These are phyloP conservation scores for Stachybotrys chartarum DNA, from an alignment of 2,329 filamentous ascomycete species.

Conservation along the genomic window DNA sequence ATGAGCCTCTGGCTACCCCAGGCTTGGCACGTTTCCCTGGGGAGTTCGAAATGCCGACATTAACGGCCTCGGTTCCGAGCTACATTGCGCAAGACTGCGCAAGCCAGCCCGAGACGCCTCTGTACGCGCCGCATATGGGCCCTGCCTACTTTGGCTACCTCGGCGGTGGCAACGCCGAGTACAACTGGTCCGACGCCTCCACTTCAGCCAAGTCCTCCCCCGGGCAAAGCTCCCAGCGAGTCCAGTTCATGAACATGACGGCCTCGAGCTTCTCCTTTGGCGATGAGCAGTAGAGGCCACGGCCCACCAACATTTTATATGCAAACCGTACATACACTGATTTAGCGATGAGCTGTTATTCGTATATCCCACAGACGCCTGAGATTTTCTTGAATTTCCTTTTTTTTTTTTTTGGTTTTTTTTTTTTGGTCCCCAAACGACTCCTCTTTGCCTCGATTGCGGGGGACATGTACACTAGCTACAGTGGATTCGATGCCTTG, in stretches of 20 bases:
- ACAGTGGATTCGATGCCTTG: not conserved
- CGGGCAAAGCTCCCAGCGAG: slow-evolving; percentile 19
- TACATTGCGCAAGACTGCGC: slow-evolving; percentile 33
- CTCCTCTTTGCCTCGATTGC: not conserved
- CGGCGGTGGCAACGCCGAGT: slow-evolving; percentile 34
- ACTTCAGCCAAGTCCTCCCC: slow-evolving; percentile 25
- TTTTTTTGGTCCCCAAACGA: not conserved
- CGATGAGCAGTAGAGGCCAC: slow-evolving; percentile 8
- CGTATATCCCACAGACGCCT: not conserved
- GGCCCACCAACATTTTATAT: not conserved
- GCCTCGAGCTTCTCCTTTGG: slow-evolving; percentile 18
- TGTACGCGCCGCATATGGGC: slow-evolving; percentile 34
- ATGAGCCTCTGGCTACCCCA: slow-evolving; percentile 43
- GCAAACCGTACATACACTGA: not conserved
- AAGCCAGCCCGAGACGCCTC: slow-evolving; percentile 42
- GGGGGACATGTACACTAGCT: not conserved
- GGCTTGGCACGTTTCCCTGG: slow-evolving; percentile 35
- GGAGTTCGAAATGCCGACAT: slow-evolving; percentile 35
- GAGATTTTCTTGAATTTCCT: not conserved
- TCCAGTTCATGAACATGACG: slow-evolving; percentile 29
- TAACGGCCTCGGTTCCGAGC: slow-evolving; percentile 33
- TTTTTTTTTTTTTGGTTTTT: not conserved
- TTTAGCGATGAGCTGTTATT: not conserved
- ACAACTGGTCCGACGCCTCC: slow-evolving; percentile 42
- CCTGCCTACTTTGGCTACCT: slow-evolving; percentile 31